Percentiles rank a stretch among this genome's conserved stretches.
These are phyloP conservation scores for Baudoinia panamericana DNA, from an alignment of 495 filamentous ascomycete species.

Conservation along the genomic window DNA sequence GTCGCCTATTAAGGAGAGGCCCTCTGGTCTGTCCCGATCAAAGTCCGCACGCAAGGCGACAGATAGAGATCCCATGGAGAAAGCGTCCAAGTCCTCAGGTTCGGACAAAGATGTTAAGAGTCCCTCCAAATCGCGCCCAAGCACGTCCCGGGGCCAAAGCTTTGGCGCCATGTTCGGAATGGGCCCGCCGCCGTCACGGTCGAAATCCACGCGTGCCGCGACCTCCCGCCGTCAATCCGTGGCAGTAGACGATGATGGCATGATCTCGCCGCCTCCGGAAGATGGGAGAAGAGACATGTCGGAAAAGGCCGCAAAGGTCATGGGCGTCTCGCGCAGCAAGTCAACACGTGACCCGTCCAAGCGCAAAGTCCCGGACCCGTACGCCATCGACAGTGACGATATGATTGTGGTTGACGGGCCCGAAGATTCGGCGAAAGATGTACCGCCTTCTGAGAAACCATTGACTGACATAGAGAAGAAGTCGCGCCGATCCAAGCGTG, in stretches of 20 bases:
- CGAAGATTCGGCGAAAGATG: constrained; percentile 24
- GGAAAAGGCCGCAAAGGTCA: constrained; percentile 47
- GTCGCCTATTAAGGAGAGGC: constrained; percentile 19
- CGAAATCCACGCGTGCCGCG: constrained; percentile 34
- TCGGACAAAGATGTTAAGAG: constrained; percentile 42
- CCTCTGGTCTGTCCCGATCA: constrained; percentile 27
- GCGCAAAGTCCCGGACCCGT: constrained; percentile 41
- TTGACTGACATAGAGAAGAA: constrained; percentile 8
- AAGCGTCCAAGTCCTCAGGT: constrained; percentile 40
- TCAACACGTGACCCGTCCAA: constrained; percentile 28
- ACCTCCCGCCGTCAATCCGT: constrained; percentile 33
- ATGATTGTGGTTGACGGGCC: constrained; percentile 43
- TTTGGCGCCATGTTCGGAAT: constrained; percentile 40
- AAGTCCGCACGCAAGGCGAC: constrained; percentile 41
- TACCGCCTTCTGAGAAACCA: constrained; percentile 7
- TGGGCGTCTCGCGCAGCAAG: constrained; percentile 36
- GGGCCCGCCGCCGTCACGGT: constrained; percentile 29
- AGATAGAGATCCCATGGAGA: constrained; percentile 37
- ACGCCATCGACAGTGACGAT: constrained; percentile 47
- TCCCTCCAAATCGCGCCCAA: constrained; percentile 22
- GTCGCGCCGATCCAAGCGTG: constrained; percentile 15
- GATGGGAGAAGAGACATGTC: constrained; percentile 32
- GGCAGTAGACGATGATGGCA: constrained; percentile 39
- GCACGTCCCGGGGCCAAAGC: constrained; percentile 35
- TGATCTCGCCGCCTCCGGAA: constrained; percentile 43